A percentile compares a stretch with the other conserved stretches of the same genome.
phyloP scores from a whole-genome alignment of 495 filamentous ascomycete species.

The Xylaria flabelliformis region DNA sequence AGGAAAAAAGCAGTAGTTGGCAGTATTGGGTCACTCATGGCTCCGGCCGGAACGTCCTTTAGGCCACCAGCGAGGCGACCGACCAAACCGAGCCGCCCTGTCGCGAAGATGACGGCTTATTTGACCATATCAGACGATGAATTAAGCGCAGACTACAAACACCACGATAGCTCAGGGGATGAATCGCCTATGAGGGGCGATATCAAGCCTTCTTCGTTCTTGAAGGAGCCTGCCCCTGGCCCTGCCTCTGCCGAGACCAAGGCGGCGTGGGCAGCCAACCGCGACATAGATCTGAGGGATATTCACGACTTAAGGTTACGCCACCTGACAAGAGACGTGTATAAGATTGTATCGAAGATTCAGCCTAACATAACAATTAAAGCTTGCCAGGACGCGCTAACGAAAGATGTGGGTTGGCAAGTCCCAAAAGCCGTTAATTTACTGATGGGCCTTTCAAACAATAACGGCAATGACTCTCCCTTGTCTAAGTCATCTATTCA shows the following conservation, averaged over 20 bases:
- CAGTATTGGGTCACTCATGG: conserved; percentile 67
- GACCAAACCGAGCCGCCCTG: conserved; percentile 21
- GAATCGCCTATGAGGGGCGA: conserved; percentile 59
- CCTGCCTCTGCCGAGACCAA: conserved; percentile 21
- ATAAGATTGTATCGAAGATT: conserved; percentile 36
- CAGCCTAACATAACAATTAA: conserved; percentile 33
- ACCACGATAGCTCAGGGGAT: conserved; percentile 52
- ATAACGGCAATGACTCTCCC: conserved; percentile 19
- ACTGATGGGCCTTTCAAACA: conserved; percentile 25
- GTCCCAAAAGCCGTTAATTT: conserved; percentile 37
- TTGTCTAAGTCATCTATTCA: conserved; percentile 14
- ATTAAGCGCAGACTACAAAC: conserved; percentile 45
- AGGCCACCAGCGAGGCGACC: conserved; percentile 55
- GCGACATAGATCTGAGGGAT: conserved; percentile 35
- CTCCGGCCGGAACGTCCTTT: conserved; percentile 78
- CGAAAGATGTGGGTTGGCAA: conserved; percentile 37
- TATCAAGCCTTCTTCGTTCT: conserved; percentile 74
- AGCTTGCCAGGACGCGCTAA: conserved; percentile 38
- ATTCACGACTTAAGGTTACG: conserved; percentile 40
- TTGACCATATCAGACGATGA: conserved; percentile 54
- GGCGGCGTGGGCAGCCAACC: conserved; percentile 18
- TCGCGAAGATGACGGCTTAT: conserved; percentile 39
- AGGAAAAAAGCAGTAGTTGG: conserved; percentile 33
- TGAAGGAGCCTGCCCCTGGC: conserved; percentile 33
- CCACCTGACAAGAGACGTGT: conserved; percentile 37